Percentiles rank a stretch among this genome's conserved stretches.
Evolutionary conservation across 2,329 filamentous ascomycete species (phyloP).

Genomic region (Xylariomycetidae sp.): DNA sequence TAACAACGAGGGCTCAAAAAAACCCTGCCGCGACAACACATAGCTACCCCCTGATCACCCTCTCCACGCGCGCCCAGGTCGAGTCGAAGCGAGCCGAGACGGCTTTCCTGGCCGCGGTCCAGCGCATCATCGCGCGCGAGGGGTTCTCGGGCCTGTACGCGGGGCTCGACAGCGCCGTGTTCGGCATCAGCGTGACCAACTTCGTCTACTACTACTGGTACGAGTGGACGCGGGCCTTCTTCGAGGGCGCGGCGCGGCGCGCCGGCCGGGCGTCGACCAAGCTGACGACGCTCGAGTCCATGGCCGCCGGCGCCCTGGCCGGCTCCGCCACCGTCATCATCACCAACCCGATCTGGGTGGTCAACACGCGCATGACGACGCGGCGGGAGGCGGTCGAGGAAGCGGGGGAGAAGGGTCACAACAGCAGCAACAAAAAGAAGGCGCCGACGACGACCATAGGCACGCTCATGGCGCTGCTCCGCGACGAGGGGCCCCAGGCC

Average conservation of each 20-base stretch:
- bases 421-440: constrained; percentile 38
- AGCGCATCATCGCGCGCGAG: constrained; percentile 85
- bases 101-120: constrained; percentile 76
- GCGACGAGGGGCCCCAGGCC: constrained; percentile 76
- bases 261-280: constrained; percentile 71
- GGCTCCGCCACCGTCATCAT: constrained; percentile 91
- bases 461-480: constrained; percentile 75
- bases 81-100: constrained; percentile 91
- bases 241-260: constrained; percentile 71
- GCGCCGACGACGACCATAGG: constrained; percentile 75
- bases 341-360: constrained; percentile 98
- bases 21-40: constrained; percentile 30
- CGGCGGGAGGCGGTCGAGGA: constrained; percentile 53
- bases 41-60: constrained; percentile 88
- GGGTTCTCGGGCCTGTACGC: constrained; percentile 86
- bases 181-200: constrained; percentile 97
- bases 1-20: constrained; percentile 1
- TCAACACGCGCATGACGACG: constrained; percentile 98
- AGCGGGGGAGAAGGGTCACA: constrained; percentile 35
- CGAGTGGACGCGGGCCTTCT: constrained; percentile 88
- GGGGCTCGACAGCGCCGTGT: constrained; percentile 87
- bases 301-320: constrained; percentile 91
- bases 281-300: constrained; percentile 86
- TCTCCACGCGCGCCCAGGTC: constrained; percentile 95
- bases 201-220: constrained; percentile 99